A percentile compares a stretch with the other conserved stretches of the same genome.
phyloP scores from a whole-genome alignment of 2,329 filamentous ascomycete species.

The Neocatenulostroma microsporum region DNA sequence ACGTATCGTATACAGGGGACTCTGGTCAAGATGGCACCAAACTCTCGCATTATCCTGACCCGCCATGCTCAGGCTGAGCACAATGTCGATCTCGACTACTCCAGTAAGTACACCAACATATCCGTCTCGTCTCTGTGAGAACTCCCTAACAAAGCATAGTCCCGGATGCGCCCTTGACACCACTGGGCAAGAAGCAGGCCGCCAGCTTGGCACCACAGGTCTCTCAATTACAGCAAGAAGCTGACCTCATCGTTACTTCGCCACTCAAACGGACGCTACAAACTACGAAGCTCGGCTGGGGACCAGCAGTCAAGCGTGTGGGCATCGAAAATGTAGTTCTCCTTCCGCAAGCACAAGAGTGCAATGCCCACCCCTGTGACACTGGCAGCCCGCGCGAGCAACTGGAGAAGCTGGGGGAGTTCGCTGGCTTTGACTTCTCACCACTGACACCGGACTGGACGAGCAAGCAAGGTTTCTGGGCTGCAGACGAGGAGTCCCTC shows the following conservation, averaged over 20 bases:
- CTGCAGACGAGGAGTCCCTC: slow-evolving; percentile 14
- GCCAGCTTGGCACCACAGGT: slow-evolving; percentile 23
- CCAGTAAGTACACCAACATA: too few relatives aligned
- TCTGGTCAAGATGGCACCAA: too few relatives aligned
- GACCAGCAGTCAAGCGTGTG: slow-evolving; percentile 21
- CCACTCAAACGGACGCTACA: slow-evolving; percentile 27
- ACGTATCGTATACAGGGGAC: too few relatives aligned
- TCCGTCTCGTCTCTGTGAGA: background rate
- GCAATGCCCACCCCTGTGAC: slow-evolving; percentile 27
- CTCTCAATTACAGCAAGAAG: slow-evolving; percentile 16
- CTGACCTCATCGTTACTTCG: slow-evolving; percentile 24
- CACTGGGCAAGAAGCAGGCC: slow-evolving; percentile 28
- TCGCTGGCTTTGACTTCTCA: slow-evolving; percentile 23
- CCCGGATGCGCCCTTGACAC: slow-evolving; percentile 26
- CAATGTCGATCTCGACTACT: slow-evolving; percentile 27
- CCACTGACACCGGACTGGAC: slow-evolving; percentile 25
- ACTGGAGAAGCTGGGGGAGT: slow-evolving; percentile 21
- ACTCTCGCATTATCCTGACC: slow-evolving; percentile 26
- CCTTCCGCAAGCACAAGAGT: slow-evolving; percentile 27
- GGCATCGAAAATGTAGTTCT: slow-evolving; percentile 23
- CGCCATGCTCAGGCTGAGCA: slow-evolving; percentile 29
- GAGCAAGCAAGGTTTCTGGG: slow-evolving; percentile 25
- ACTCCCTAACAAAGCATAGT: slow-evolving; percentile 16
- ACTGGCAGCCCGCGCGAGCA: slow-evolving; percentile 20
- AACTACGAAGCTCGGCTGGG: slow-evolving; percentile 26